These are phyloP conservation scores for Pseudogymnoascus verrucosus DNA, from an alignment of 2,329 filamentous ascomycete genomes.

Conservation along the genomic window DNA sequence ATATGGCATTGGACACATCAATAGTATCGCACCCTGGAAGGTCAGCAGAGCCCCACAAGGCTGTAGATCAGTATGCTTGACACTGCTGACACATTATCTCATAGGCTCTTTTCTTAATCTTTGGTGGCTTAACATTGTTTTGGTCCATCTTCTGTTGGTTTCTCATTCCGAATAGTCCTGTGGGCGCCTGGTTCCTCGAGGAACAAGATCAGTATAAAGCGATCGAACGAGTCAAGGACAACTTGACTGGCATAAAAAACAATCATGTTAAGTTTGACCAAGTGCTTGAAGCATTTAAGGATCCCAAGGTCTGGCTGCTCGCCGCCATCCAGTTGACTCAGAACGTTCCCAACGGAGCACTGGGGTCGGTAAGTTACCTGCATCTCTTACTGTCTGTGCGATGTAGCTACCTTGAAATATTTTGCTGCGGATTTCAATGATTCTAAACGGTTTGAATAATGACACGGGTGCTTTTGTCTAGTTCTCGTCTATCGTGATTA, in stretches of 20 bases:
- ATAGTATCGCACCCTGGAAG: constrained; percentile 18
- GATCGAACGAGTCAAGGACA: constrained; percentile 15
- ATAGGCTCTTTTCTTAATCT: constrained; percentile 33
- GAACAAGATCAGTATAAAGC: constrained; percentile 11
- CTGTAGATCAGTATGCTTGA: neutral
- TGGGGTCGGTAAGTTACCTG: neutral
- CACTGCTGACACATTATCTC: neutral
- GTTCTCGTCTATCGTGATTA: constrained; percentile 29
- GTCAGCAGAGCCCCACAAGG: neutral
- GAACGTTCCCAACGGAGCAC: constrained; percentile 25
- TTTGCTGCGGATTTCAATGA: neutral
- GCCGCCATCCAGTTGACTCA: constrained; percentile 18
- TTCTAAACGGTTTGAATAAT: neutral
- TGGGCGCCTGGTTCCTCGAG: constrained; percentile 7
- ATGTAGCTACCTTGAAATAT: neutral
- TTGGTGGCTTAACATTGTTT: constrained; percentile 33
- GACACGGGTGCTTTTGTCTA: constrained; percentile 4
- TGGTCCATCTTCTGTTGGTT: constrained; percentile 32
- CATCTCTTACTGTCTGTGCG: neutral
- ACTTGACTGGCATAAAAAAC: constrained; percentile 18
- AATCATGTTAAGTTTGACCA: constrained; percentile 18
- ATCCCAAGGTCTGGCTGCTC: constrained; percentile 21
- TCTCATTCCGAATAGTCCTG: constrained; percentile 28
- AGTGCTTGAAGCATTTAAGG: constrained; percentile 18
- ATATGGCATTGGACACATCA: constrained; percentile 31